Conservation (phyloP, 2,329 filamentous ascomycete genomes). For the Epichloe amarillans region DNA sequence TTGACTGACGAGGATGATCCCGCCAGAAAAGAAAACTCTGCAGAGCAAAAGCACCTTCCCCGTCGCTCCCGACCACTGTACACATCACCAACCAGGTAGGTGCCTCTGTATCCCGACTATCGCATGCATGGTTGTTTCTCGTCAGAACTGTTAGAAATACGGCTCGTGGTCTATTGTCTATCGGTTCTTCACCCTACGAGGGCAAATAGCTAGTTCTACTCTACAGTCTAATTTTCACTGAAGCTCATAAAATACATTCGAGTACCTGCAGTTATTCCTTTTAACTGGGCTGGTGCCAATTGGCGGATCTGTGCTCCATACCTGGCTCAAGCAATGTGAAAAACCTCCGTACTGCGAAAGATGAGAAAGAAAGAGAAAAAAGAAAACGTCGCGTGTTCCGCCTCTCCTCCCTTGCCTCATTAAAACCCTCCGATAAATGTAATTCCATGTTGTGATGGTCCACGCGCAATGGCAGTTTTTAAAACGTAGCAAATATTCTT, state of each 20-base stretch:
- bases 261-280: background rate
- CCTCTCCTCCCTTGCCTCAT: slow-evolving; percentile 1
- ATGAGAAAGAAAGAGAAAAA: slow-evolving; percentile 1
- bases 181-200: slow-evolving; percentile 4
- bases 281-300: background rate
- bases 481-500: background rate
- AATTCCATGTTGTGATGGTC: background rate
- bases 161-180: slow-evolving; percentile 7
- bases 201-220: slow-evolving; percentile 8
- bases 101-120: background rate
- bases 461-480: background rate
- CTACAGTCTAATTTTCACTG: slow-evolving; percentile 5
- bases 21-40: no score
- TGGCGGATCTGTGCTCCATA: background rate
- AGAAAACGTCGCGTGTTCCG: background rate
- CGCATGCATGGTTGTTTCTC: background rate
- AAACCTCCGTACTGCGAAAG: background rate
- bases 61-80: no score
- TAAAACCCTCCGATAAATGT: slow-evolving; percentile 1
- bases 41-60: no score
- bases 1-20: no score
- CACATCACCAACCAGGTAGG: background rate
- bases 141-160: slow-evolving; percentile 1
- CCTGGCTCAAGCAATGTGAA: slow-evolving; percentile 1
- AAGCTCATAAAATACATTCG: slow-evolving; percentile 6